Evolutionary conservation across 768 basidiomycete species (phyloP).

Genomic region (Mycena galopus): DNA sequence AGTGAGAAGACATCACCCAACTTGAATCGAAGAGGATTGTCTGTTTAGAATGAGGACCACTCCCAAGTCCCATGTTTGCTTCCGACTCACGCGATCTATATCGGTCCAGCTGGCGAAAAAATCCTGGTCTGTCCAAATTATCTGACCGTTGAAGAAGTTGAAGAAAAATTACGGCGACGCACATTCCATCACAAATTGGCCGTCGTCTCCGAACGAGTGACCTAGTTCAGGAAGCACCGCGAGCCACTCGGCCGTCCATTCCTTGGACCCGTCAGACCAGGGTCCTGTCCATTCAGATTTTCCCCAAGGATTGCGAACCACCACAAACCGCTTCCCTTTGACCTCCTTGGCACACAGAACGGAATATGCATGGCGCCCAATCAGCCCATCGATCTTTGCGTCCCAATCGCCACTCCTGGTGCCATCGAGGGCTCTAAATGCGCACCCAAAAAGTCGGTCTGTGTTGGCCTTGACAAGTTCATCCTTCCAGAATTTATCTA

Average conservation of each 20-base stretch:
- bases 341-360: slow-evolving; percentile 63
- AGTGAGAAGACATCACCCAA: slow-evolving; percentile 66
- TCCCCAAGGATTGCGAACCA: slow-evolving; percentile 69
- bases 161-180: slow-evolving; percentile 26
- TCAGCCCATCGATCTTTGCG: slow-evolving; percentile 52
- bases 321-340: slow-evolving; percentile 63
- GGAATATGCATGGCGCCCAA: slow-evolving; percentile 62
- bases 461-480: slow-evolving; percentile 61
- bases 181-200: slow-evolving; percentile 71
- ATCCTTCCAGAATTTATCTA: slow-evolving; percentile 63
- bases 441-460: slow-evolving; percentile 65
- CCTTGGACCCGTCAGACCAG: slow-evolving; percentile 70
- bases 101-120: slow-evolving; percentile 61
- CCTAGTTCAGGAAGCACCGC: slow-evolving; percentile 54
- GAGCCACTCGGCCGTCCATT: slow-evolving; percentile 69
- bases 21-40: slow-evolving; percentile 62
- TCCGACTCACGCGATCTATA: slow-evolving; percentile 52
- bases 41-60: background rate
- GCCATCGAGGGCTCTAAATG: slow-evolving; percentile 50
- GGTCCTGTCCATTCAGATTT: slow-evolving; percentile 62
- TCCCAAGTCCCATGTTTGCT: no score
- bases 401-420: slow-evolving; percentile 43
- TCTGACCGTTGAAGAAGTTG: background rate
- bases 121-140: slow-evolving; percentile 53
- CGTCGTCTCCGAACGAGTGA: slow-evolving; percentile 65